A percentile compares a stretch with the other conserved stretches of the same genome.
These are phyloP conservation scores for Debaryomyces robertsiae DNA, from an alignment of 1,139 yeast genomes.

Conservation along the genomic window DNA sequence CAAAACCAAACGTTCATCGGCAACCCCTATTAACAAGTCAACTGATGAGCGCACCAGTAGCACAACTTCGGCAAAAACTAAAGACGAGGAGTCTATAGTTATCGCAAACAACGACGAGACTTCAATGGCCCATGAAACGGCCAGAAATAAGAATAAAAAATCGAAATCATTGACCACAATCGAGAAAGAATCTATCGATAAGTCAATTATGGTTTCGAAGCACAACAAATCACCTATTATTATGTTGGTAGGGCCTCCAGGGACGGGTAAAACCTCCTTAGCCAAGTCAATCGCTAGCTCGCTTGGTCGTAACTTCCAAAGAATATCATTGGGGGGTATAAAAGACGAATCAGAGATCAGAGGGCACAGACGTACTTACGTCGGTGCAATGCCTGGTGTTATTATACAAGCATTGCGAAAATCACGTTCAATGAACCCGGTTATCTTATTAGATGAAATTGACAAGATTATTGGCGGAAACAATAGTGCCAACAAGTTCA, in stretches of 20 bases:
- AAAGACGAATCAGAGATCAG: slow-evolving; percentile 89
- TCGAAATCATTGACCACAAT: slow-evolving; percentile 19
- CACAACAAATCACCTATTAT: slow-evolving; percentile 69
- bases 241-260: slow-evolving; percentile 91
- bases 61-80: background rate
- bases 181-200: slow-evolving; percentile 15
- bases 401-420: slow-evolving; percentile 78
- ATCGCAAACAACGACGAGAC: slow-evolving; percentile 44
- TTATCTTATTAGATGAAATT: slow-evolving; percentile 85
- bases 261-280: slow-evolving; percentile 90
- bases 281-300: slow-evolving; percentile 87
- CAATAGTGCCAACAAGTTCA: slow-evolving; percentile 50
- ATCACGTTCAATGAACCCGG: slow-evolving; percentile 82
- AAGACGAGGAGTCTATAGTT: slow-evolving; percentile 26
- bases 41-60: slow-evolving; percentile 2
- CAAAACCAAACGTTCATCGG: slow-evolving; percentile 6
- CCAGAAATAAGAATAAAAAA: slow-evolving; percentile 28
- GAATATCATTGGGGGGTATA: slow-evolving; percentile 86
- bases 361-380: slow-evolving; percentile 91
- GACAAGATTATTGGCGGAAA: slow-evolving; percentile 76
- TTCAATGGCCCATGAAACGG: slow-evolving; percentile 28
- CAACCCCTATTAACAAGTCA: slow-evolving; percentile 6
- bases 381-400: slow-evolving; percentile 93
- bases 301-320: slow-evolving; percentile 75
- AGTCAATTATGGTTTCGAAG: slow-evolving; percentile 33